Conservation (phyloP, 192 early-diverging fungal species). For the Irineochytrium annulatum region DNA sequence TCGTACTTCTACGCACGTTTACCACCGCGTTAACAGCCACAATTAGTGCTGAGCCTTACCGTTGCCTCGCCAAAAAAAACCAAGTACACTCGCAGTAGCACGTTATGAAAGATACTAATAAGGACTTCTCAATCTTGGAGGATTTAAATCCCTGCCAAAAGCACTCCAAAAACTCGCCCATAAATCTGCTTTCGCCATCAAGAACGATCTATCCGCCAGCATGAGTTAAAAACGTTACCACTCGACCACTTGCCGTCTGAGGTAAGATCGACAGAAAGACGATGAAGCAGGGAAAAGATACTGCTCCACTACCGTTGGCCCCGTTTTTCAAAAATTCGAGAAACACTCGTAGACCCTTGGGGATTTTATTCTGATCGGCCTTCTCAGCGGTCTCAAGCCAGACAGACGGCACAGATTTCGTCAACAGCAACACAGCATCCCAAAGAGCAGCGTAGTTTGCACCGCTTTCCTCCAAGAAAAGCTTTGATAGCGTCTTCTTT, state of each 20-base stretch:
- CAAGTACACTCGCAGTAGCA: constrained; percentile 64
- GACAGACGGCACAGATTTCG: constrained; percentile 40
- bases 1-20: too few relatives aligned
- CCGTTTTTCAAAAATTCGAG: constrained; percentile 65
- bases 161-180: constrained; percentile 56
- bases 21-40: too few relatives aligned
- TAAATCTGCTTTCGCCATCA: constrained; percentile 38
- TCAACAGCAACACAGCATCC: constrained; percentile 79
- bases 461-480: constrained; percentile 62
- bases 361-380: not conserved
- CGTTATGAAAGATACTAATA: constrained; percentile 48
- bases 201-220: too few relatives aligned
- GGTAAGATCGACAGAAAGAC: constrained; percentile 68
- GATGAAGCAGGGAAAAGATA: constrained; percentile 75
- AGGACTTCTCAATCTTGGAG: constrained; percentile 41
- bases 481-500: not conserved
- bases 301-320: constrained; percentile 56
- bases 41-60: constrained; percentile 17
- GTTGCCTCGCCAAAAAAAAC: constrained; percentile 25
- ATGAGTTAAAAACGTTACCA: not conserved
- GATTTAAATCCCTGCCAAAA: constrained; percentile 53
- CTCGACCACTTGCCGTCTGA: constrained; percentile 27
- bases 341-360: constrained; percentile 30
- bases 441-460: constrained; percentile 75
- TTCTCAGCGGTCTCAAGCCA: constrained; percentile 17